Conservation (phyloP, 78 protist genomes). For the Tieghemostelium lacteum region DNA sequence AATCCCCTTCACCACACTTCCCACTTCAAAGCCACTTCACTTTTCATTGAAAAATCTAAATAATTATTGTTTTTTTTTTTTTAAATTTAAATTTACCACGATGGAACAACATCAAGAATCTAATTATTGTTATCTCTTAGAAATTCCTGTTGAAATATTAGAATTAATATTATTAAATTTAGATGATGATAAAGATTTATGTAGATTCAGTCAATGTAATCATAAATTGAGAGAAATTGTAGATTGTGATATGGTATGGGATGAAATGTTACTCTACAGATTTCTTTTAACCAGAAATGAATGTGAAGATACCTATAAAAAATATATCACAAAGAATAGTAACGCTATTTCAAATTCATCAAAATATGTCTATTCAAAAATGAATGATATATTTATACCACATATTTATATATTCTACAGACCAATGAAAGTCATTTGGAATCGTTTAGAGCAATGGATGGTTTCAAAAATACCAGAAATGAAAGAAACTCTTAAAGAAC, state of each 20-base stretch:
- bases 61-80: no score
- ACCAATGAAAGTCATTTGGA: neutral
- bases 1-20: no score
- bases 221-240: neutral
- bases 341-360: neutral
- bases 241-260: neutral
- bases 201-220: no score
- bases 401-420: neutral
- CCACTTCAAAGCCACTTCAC: neutral
- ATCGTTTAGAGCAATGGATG: neutral
- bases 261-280: neutral
- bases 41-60: no score
- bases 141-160: neutral
- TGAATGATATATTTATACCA: neutral
- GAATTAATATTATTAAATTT: no score
- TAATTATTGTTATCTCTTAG: neutral
- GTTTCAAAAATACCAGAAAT: neutral
- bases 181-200: neutral
- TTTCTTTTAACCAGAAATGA: neutral
- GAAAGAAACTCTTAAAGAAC: neutral
- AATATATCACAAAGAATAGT: neutral
- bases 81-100: no score
- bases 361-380: neutral
- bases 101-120: neutral
- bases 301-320: neutral